Evolutionary conservation across 225 moss, liverwort and hornwort genomes (phyloP).

Genomic region (Neckera pumila): DNA sequence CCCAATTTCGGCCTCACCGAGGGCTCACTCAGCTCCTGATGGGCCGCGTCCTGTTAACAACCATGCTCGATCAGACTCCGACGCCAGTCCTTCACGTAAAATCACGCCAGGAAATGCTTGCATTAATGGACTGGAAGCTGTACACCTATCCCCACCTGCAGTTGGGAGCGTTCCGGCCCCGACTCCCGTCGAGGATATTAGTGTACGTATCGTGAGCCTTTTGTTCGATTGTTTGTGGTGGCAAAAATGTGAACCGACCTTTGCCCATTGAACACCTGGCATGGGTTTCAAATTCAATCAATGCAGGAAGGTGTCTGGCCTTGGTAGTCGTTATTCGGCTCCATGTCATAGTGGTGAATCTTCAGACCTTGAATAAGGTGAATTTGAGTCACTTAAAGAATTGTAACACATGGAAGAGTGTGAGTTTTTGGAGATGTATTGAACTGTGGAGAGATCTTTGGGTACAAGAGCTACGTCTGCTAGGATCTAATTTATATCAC

Average conservation of each 20-base stretch:
- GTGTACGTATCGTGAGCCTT: constrained; percentile 12
- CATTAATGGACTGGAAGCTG: neutral
- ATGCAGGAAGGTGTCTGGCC: neutral
- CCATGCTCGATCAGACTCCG: neutral
- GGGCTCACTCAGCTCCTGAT: neutral
- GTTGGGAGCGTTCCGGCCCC: neutral
- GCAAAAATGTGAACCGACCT: neutral
- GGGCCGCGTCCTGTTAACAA: neutral
- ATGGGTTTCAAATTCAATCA: neutral
- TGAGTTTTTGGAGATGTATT: neutral
- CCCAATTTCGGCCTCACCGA: neutral
- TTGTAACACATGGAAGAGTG: neutral
- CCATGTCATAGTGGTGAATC: neutral
- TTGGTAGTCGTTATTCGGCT: neutral
- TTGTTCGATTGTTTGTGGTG: neutral
- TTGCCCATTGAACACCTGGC: neutral
- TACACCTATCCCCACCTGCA: neutral
- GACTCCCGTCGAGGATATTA: neutral
- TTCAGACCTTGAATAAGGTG: neutral
- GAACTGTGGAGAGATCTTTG: neutral
- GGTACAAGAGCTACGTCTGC: neutral
- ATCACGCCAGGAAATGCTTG: neutral
- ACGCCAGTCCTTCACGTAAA: neutral
- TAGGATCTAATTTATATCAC: too few relatives aligned
- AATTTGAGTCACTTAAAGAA: neutral